These are phyloP conservation scores for Paecilomyces niveus DNA, from an alignment of 2,329 filamentous ascomycete genomes.

Conservation along the genomic window DNA sequence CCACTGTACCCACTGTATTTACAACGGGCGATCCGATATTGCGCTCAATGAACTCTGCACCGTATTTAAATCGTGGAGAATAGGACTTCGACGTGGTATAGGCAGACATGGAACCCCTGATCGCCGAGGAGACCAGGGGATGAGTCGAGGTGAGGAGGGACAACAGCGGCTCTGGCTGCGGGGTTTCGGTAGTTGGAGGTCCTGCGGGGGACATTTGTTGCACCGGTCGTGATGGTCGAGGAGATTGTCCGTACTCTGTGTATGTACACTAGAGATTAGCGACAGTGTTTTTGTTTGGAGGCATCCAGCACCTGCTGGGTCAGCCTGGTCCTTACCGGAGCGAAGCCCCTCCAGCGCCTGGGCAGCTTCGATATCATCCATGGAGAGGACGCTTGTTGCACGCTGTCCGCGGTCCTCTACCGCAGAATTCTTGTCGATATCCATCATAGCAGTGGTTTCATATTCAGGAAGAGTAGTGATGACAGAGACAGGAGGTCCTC, in stretches of 20 bases:
- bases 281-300: conserved; percentile 6
- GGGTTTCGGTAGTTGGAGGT: conserved; percentile 31
- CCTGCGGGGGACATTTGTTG: conserved; percentile 25
- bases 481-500: conserved; percentile 1
- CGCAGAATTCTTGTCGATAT: conserved; percentile 27
- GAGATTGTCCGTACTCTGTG: conserved; percentile 61
- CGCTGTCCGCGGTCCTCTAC: conserved; percentile 35
- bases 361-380: conserved; percentile 54
- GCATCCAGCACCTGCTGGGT: not conserved
- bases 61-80: conserved; percentile 79
- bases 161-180: conserved; percentile 69
- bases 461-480: conserved; percentile 12
- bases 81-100: conserved; percentile 87
- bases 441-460: conserved; percentile 28
- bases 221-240: conserved; percentile 36
- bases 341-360: conserved; percentile 69
- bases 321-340: conserved; percentile 50
- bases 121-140: conserved; percentile 75
- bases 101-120: conserved; percentile 74
- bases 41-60: conserved; percentile 84
- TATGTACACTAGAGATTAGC: conserved; percentile 8
- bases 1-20: conserved; percentile 77
- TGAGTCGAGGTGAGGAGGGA: conserved; percentile 83
- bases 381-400: conserved; percentile 40
- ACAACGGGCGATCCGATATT: conserved; percentile 75